Base-by-base conservation (phyloP, 345 rosid genomes). In the Heritiera littoralis region DNA sequence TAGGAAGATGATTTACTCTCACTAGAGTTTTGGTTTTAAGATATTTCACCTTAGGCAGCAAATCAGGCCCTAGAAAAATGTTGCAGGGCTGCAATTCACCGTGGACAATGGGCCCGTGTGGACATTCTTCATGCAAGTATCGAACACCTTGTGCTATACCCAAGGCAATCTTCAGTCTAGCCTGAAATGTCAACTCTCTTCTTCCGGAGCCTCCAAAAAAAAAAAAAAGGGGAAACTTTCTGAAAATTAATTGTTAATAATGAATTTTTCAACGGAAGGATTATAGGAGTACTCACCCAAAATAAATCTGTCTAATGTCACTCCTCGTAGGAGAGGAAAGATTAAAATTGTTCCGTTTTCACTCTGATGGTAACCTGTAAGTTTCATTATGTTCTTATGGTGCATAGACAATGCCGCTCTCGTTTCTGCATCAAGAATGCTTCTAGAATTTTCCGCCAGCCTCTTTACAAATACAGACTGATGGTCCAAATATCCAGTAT, bases 41-140 rank as follows among this genome's bases (percentile, higher is more conserved):
- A 76, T 59, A 28, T 77, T 81, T 76, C 64, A 84, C 89, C 89
- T 74, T 45, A 5, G 89, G 89, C 74, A 63, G 71, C 23, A 79
- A 60, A 59, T 84, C 75, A 5, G 43, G 58, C 20, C 81, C 65
- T n/a, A 84, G 54, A 46, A 79, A 80, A 81, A 84, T 75, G 77
- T 84, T 84, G 77, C 38, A 46, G 32, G 79, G 77, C 59, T 49
- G 79, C 67, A 86, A 72, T 30, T 81, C 73, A 3, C 87, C 83
- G 11, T 86, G 87, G 35, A 74, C 74, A 60, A 84, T 28, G 13
- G 86, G 86, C 72, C 87, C 84, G 49, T 68, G 74, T 15, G 81
- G 83, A 76, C 84, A 84, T 67, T 84, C 86, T 77, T 79, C 81
- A 48, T 86, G 89, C 89, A 86, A 80, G 43, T 84, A 86, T 56